Evolutionary conservation across 2,329 filamentous ascomycete genomes (phyloP), one percentile per base, ranked within the genome.

Genomic region (Amesomyces nigricolor): DNA sequence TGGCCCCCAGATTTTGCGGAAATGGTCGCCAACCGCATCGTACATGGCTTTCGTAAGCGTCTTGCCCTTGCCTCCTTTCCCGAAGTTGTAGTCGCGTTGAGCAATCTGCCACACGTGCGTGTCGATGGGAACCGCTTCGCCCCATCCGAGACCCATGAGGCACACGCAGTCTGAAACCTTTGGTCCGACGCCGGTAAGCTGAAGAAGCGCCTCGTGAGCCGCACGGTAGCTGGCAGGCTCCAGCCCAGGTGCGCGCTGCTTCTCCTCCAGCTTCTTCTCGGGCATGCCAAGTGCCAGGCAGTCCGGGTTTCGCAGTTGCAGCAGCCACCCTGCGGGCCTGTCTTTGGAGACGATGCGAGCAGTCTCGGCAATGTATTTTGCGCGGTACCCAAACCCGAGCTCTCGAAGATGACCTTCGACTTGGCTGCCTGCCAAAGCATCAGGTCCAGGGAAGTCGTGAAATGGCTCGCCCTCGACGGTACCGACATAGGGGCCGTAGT

Each of bases 21-120:
- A 99, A 65, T 95, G 88, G 60, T 95, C 88, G 0, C 88, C 94
- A 13, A 99, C 84, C 0, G 90, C 89, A 67, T 94, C 86, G 66
- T 99, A 97, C 60, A 89, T 91, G 40, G 80, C 81, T 67, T 95
- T 95, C 13, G 87, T 96, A 59, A 99, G 78, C 46, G 89, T 92
- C 66, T 91, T 92, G 58, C 72, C 88, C 66, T 89, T 92, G 8
- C 82, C 35, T 5, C 59, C 83, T 64, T 85, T 89, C 6, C 89
- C 89, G 65, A 99, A 95, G 57, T 86, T 91, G 73, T 99, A 99
- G 70, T 99, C 94, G 51, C 94, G 80, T 69, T 95, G 89, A 0
- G 94, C 95, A 66, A 99, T 97, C 74, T 97, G 91, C 92, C 91
- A 97, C 11, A 99, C 90, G 72, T 99, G 95, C 1, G 95, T 99